A percentile compares a stretch with the other conserved stretches of the same genome.
Conservation (phyloP, 805 yeast species). For the Candida quercuum region DNA sequence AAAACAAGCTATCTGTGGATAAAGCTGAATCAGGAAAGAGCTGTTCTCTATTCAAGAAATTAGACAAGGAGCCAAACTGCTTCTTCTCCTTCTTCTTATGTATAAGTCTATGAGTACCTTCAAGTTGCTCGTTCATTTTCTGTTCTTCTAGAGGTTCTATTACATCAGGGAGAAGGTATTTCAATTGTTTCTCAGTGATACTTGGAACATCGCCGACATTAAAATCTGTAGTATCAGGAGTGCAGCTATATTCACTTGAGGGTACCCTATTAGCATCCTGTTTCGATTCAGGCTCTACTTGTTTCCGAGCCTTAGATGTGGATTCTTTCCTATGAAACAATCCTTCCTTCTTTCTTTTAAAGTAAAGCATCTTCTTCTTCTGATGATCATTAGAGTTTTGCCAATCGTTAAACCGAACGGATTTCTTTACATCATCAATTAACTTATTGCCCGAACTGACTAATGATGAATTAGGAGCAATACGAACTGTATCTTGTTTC, state of each 20-base stretch:
- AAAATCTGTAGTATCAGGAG: conserved; percentile 15
- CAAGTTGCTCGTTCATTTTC: neutral
- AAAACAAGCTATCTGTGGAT: neutral
- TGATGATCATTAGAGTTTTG: neutral
- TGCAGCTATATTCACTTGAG: conserved; percentile 21
- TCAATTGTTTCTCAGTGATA: neutral
- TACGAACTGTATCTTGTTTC: neutral
- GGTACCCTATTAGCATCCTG: conserved; percentile 4
- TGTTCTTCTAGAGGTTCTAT: neutral
- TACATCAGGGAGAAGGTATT: neutral
- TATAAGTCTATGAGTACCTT: neutral
- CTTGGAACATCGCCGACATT: neutral
- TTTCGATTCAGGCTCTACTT: neutral
- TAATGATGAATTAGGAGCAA: neutral
- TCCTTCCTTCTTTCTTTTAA: neutral
- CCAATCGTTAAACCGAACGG: conserved; percentile 3
- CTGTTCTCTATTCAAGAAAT: no score
- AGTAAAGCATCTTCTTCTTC: neutral
- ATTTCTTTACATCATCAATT: neutral
- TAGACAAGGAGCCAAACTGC: neutral
- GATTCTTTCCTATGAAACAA: neutral
- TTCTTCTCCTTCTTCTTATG: neutral
- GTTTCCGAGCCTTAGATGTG: neutral
- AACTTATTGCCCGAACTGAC: neutral
- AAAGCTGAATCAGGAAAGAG: neutral